Evolutionary conservation across 2,329 filamentous ascomycete species (phyloP).

Genomic region (Chaetomium strumarium): DNA sequence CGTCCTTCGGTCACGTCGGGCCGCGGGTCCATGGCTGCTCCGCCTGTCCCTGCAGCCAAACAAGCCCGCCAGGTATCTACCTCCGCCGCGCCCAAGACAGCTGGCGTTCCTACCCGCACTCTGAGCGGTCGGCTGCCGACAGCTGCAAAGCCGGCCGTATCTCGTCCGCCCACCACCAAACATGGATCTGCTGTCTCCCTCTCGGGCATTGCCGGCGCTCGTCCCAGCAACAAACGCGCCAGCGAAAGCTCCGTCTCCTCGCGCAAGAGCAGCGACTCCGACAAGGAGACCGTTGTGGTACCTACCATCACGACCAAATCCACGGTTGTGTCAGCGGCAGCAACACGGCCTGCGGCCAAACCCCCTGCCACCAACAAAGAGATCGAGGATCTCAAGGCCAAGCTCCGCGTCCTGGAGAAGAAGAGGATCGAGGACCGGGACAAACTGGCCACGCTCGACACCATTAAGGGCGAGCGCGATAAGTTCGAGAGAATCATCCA

Average conservation of each 20-base stretch:
- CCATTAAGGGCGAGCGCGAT: constrained; percentile 68
- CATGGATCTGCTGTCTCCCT: constrained; percentile 43
- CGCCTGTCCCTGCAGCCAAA: constrained; percentile 43
- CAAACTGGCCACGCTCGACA: constrained; percentile 71
- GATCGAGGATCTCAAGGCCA: constrained; percentile 82
- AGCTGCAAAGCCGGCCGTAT: constrained; percentile 29
- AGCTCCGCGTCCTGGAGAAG: constrained; percentile 79
- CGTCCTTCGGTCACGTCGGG: constrained; percentile 49
- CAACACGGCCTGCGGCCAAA: constrained; percentile 12
- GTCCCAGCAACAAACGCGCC: constrained; percentile 34
- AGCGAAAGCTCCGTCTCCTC: constrained; percentile 36
- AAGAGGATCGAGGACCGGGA: constrained; percentile 82
- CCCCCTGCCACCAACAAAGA: constrained; percentile 48
- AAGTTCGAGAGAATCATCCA: constrained; percentile 81
- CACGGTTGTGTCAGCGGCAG: neutral
- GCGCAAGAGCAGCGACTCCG: constrained; percentile 40
- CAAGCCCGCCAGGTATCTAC: constrained; percentile 40
- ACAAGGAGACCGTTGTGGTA: constrained; percentile 31
- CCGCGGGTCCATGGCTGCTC: constrained; percentile 64
- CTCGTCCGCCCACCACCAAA: constrained; percentile 37
- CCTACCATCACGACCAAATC: neutral
- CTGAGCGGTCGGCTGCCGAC: constrained; percentile 35
- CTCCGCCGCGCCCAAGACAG: constrained; percentile 35
- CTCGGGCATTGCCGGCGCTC: constrained; percentile 36
- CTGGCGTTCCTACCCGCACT: constrained; percentile 33